Evolutionary conservation across 805 yeast genomes (phyloP), one percentile per base, ranked within the genome.

Genomic region (Ogataea dorogensis): DNA sequence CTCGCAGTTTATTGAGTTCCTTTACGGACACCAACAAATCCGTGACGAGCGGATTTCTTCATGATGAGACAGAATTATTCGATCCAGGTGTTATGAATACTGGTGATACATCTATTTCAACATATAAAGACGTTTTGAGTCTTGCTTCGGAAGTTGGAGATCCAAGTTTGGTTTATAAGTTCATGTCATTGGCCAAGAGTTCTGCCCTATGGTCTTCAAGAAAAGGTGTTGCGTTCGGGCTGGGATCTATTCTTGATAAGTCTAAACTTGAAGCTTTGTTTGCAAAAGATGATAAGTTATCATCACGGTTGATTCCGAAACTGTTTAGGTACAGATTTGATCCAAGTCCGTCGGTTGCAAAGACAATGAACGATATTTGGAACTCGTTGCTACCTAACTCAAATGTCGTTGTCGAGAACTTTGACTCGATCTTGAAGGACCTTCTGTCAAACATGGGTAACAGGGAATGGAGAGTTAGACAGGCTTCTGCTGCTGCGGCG

Each of bases 141-240:
- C 67, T 91, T 32, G 97, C 98, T 0, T 78, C 93, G 1, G 98
- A 91, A 54, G 94, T 88, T 7, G 98, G 98, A 18, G 96, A 91
- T 59, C 96, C 98, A 10, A 76, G 93, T 47, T 71, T 91, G 46
- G 96, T 91, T 4, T 91, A 91, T 61, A 86, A 87, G 54, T 91
- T 91, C 57, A 87, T 91, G 96, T 79, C 95, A 0, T 64, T 91
- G 38, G 95, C 97, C 0, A 81, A 86, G 44, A 81, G 81, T 34
- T 86, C 96, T 0, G 79, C 93, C 0, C 61, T 89, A 14, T 91
- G 98, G 98, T 76, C 94, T 0, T 85, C 96, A 0, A 70, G 95
- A 56, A 86, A 85, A 47, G 98, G 98, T 33, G 79, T 88, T 51
- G 98, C 98, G 0, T 91, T 86, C 64, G 97, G 98, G 0, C 67